Percentiles rank a stretch among this genome's conserved stretches.
phyloP scores from a whole-genome alignment of 164 flowering plant genomes.

The Protea cynaroides region DNA sequence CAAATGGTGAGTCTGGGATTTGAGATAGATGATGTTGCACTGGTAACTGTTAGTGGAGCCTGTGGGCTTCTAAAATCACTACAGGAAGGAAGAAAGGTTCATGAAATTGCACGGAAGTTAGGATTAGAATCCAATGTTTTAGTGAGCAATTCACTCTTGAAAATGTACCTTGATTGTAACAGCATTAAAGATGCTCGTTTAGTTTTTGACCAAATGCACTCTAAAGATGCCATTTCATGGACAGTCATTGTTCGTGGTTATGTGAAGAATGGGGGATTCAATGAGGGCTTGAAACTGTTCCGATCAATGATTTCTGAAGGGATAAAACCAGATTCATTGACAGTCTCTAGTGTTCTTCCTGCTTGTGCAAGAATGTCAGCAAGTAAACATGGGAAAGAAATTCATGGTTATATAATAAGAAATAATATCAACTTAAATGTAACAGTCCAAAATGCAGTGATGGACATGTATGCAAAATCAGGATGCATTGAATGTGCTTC shows the following conservation, averaged over 20 bases:
- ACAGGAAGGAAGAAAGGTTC: constrained; percentile 42
- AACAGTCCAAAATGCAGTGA: constrained; percentile 44
- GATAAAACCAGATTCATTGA: constrained; percentile 39
- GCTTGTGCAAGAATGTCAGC: constrained; percentile 66
- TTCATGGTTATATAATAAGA: constrained; percentile 50
- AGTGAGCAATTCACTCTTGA: constrained; percentile 58
- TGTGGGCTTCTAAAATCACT: constrained; percentile 38
- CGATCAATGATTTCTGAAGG: constrained; percentile 42
- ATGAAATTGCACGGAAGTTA: constrained; percentile 32
- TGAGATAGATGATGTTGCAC: constrained; percentile 42
- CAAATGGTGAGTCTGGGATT: constrained; percentile 31
- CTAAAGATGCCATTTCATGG: constrained; percentile 60
- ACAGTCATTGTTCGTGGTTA: constrained; percentile 42
- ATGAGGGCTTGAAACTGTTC: constrained; percentile 57
- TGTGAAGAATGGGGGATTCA: constrained; percentile 54
- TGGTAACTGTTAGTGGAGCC: constrained; percentile 46
- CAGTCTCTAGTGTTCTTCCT: constrained; percentile 51
- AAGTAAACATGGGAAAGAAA: constrained; percentile 55
- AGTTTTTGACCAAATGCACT: constrained; percentile 41
- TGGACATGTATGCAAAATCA: constrained; percentile 77
- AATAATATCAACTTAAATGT: constrained; percentile 26
- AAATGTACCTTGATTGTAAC: constrained; percentile 60
- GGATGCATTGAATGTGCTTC: constrained; percentile 45
- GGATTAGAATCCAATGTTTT: constrained; percentile 42
- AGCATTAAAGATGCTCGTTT: constrained; percentile 40